Evolutionary conservation across 164 flowering plant species (phyloP).

Genomic region (Stephania cephalantha): DNA sequence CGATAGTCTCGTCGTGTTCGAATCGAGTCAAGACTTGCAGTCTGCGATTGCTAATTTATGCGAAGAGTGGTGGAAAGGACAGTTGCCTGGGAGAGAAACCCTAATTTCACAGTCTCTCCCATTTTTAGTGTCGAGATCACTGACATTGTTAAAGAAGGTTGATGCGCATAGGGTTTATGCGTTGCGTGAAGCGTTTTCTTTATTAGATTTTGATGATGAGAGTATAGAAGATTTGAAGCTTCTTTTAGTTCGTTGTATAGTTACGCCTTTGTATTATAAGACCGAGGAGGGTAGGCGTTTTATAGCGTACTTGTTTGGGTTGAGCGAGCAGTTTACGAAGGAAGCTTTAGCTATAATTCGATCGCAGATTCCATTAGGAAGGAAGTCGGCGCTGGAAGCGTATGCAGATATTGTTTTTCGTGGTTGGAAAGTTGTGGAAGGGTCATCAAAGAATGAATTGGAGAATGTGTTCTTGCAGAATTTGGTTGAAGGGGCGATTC

Average conservation of each 20-base stretch:
- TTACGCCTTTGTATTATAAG: slow-evolving; percentile 78
- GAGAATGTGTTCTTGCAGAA: slow-evolving; percentile 69
- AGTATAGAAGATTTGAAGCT: slow-evolving; percentile 91
- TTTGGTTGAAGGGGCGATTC: slow-evolving; percentile 74
- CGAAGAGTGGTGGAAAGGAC: slow-evolving; percentile 88
- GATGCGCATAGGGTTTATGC: slow-evolving; percentile 69
- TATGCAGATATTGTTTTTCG: slow-evolving; percentile 71
- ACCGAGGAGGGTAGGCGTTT: slow-evolving; percentile 81
- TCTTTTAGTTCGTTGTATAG: slow-evolving; percentile 62
- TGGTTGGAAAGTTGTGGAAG: slow-evolving; percentile 71
- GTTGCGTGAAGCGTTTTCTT: slow-evolving; percentile 62
- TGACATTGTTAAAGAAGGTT: slow-evolving; percentile 63
- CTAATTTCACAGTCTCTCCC: slow-evolving; percentile 79
- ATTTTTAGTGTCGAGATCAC: slow-evolving; percentile 57
- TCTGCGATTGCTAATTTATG: slow-evolving; percentile 60
- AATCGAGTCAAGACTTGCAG: slow-evolving; percentile 44
- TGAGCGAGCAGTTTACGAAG: slow-evolving; percentile 61
- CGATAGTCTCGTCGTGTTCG: slow-evolving; percentile 62
- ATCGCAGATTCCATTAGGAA: slow-evolving; percentile 83
- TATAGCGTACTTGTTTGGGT: slow-evolving; percentile 58
- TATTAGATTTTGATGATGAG: slow-evolving; percentile 90
- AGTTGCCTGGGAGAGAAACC: slow-evolving; percentile 51
- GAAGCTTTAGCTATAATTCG: slow-evolving; percentile 70
- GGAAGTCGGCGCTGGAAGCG: slow-evolving; percentile 78
- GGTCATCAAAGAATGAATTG: slow-evolving; percentile 40